Conservation (phyloP, 2,329 filamentous ascomycete species). For the Botrytis byssoidea region DNA sequence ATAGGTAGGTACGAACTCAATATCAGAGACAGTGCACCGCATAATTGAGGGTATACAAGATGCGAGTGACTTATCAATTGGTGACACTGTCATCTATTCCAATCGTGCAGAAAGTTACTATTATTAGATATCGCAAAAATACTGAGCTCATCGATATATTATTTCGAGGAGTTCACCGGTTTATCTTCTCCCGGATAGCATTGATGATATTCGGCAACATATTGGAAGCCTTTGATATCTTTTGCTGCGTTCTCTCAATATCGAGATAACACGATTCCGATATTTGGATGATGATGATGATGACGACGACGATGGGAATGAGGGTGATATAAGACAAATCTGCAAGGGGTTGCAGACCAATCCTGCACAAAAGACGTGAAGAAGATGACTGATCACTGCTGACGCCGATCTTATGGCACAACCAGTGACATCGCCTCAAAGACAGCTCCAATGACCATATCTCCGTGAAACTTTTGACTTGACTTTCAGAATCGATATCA, state of each 20-base stretch:
- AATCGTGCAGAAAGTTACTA: background rate
- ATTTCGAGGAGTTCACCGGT: background rate
- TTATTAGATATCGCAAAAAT: background rate
- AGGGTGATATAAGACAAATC: background rate
- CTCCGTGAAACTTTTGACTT: background rate
- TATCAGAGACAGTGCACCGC: background rate
- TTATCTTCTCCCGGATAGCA: background rate
- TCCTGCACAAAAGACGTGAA: background rate
- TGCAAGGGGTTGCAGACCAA: background rate
- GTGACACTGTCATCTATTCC: background rate
- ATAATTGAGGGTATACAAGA: background rate
- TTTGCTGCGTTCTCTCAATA: background rate
- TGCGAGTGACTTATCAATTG: background rate
- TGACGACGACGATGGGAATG: background rate
- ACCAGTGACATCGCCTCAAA: background rate
- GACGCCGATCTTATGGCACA: background rate
- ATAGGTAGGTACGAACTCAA: background rate
- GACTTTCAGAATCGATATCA: background rate
- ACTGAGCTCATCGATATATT: background rate
- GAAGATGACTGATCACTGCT: background rate
- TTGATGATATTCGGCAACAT: background rate
- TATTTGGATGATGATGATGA: background rate
- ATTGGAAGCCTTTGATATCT: background rate
- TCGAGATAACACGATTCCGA: background rate
- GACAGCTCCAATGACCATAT: background rate